Evolutionary conservation across 805 yeast species (phyloP).

Genomic region (Lachancea kluyveri): DNA sequence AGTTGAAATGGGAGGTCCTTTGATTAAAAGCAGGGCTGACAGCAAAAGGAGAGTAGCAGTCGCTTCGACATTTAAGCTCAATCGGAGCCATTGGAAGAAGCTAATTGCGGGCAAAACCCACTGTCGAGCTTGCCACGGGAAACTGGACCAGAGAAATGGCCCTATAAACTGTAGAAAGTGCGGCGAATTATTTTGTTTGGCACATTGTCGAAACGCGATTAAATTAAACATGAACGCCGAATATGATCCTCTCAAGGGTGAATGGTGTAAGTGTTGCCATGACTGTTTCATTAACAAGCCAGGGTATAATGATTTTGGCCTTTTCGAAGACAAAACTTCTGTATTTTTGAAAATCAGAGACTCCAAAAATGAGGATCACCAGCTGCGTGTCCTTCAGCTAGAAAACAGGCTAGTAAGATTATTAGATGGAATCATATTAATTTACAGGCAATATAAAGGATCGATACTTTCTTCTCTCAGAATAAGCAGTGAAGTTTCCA

Average conservation of each 20-base stretch:
- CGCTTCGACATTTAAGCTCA: conserved; percentile 33
- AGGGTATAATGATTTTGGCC: conserved; percentile 46
- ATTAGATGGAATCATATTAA: conserved; percentile 22
- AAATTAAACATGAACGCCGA: conserved; percentile 43
- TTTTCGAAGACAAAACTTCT: conserved; percentile 38
- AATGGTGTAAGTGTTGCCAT: conserved; percentile 69
- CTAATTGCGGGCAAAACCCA: conserved; percentile 14
- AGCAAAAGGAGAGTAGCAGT: conserved; percentile 13
- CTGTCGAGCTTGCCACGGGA: conserved; percentile 36
- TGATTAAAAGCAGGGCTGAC: conserved; percentile 7
- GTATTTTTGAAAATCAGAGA: conserved; percentile 39
- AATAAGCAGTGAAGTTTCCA: conserved; percentile 28
- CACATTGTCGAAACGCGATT: conserved; percentile 51
- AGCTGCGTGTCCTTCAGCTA: conserved; percentile 48
- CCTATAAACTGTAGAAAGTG: conserved; percentile 68
- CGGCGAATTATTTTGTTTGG: conserved; percentile 63
- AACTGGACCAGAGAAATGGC: conserved; percentile 48
- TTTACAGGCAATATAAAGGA: conserved; percentile 22
- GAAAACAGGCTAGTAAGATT: conserved; percentile 55
- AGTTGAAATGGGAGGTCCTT: no score
- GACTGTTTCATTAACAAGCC: conserved; percentile 52
- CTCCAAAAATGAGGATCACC: conserved; percentile 39
- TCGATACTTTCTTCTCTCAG: conserved; percentile 22
- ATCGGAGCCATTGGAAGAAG: conserved; percentile 40
- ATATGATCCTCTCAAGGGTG: conserved; percentile 44